Percentiles rank a stretch among this genome's conserved stretches.
These are phyloP conservation scores for Trametes villosa DNA, from an alignment of 768 basidiomycete species.

Conservation along the genomic window DNA sequence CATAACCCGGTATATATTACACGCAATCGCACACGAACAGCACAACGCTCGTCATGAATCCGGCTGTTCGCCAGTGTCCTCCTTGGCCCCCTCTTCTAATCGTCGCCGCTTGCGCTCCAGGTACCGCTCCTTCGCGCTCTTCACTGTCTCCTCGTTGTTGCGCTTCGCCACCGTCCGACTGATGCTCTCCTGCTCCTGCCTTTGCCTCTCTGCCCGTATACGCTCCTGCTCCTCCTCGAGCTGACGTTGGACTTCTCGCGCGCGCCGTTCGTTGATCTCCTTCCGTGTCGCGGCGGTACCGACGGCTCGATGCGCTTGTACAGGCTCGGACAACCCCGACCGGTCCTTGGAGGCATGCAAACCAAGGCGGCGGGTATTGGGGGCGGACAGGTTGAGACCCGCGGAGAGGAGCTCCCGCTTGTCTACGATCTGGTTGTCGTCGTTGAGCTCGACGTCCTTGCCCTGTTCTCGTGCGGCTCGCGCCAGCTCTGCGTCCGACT, in stretches of 20 bases:
- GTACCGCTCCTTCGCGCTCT: constrained; percentile 76
- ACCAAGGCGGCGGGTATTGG: constrained; percentile 77
- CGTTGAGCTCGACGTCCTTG: constrained; percentile 90
- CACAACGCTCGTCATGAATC: neutral
- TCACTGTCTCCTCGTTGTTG: constrained; percentile 75
- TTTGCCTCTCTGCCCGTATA: constrained; percentile 56
- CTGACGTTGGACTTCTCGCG: constrained; percentile 77
- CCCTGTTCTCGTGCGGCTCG: constrained; percentile 71
- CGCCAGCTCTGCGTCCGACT: constrained; percentile 78
- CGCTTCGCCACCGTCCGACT: constrained; percentile 71
- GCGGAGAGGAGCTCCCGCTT: constrained; percentile 90
- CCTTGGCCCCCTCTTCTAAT: constrained; percentile 48
- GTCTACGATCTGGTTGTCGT: constrained; percentile 97
- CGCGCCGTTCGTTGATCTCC: constrained; percentile 86
- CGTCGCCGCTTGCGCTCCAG: constrained; percentile 79
- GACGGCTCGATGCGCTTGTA: constrained; percentile 70
- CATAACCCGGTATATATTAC: neutral
- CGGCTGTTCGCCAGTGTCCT: constrained; percentile 6
- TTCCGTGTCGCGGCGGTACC: constrained; percentile 79
- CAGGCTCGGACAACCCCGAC: constrained; percentile 37
- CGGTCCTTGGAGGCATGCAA: constrained; percentile 37
- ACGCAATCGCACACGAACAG: neutral
- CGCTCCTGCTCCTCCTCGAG: constrained; percentile 75
- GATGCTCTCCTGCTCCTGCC: constrained; percentile 64
- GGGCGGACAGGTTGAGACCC: constrained; percentile 87